Percentiles rank a stretch among this genome's conserved stretches.
Evolutionary conservation across 768 basidiomycete species (phyloP).

Genomic region (Phaeotremella skinneri): DNA sequence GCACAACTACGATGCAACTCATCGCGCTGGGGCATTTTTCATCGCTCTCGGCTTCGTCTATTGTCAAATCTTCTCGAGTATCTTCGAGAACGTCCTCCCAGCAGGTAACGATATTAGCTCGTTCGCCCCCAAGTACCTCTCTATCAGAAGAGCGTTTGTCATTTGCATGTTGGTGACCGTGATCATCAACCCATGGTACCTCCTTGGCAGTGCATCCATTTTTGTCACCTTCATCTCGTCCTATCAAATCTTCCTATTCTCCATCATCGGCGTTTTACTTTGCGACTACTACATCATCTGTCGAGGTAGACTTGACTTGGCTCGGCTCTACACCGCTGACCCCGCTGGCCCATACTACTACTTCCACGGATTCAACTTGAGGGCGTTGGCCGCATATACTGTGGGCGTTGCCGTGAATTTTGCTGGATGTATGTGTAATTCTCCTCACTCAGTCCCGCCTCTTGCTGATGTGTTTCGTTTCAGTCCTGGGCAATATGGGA

Average conservation of each 20-base stretch:
- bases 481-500: conserved; percentile 31
- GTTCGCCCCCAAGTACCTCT: conserved; percentile 32
- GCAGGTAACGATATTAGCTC: conserved; percentile 40
- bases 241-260: conserved; percentile 22
- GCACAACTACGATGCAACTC: conserved; percentile 36
- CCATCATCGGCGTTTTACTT: conserved; percentile 33
- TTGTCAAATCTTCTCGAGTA: conserved; percentile 32
- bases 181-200: conserved; percentile 33
- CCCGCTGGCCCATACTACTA: conserved; percentile 31
- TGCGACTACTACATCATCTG: conserved; percentile 35
- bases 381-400: conserved; percentile 26
- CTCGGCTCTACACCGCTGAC: conserved; percentile 27
- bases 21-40: conserved; percentile 41
- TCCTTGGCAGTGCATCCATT: conserved; percentile 29
- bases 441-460: background rate
- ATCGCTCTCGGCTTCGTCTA: conserved; percentile 40
- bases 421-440: conserved; percentile 24
- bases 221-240: conserved; percentile 34
- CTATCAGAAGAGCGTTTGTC: conserved; percentile 33
- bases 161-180: conserved; percentile 32
- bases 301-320: conserved; percentile 21
- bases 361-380: conserved; percentile 27
- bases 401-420: conserved; percentile 32
- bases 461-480: background rate
- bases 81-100: conserved; percentile 37